Evolutionary conservation across 495 filamentous ascomycete genomes (phyloP).

Genomic region (Extremus antarcticus): DNA sequence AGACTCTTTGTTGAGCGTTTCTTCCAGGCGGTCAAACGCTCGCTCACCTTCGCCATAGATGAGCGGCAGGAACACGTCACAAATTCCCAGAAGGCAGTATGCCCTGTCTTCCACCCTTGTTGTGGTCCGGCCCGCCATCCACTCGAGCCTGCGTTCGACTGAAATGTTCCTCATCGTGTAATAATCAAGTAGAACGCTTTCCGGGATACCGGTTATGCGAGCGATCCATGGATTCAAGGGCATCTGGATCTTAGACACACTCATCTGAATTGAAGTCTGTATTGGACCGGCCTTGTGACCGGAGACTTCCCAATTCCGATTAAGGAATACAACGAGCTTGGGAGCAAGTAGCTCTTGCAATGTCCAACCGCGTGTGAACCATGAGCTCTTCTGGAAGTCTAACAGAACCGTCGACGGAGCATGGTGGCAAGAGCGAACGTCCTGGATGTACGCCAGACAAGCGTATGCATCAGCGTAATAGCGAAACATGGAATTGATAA

Average conservation of each 20-base stretch:
- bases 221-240: neutral
- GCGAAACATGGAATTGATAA: slow-evolving; percentile 11
- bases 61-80: slow-evolving; percentile 6
- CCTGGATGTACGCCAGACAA: neutral
- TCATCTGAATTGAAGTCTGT: neutral
- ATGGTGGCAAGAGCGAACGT: neutral
- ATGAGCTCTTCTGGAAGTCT: neutral
- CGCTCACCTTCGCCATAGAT: slow-evolving; percentile 10
- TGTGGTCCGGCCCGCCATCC: neutral
- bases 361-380: slow-evolving; percentile 6
- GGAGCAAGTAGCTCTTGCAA: slow-evolving; percentile 10
- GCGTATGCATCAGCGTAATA: neutral
- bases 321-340: slow-evolving; percentile 4
- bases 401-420: neutral
- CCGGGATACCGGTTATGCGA: neutral
- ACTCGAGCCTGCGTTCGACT: neutral
- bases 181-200: neutral
- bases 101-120: slow-evolving; percentile 8
- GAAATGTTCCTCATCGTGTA: neutral
- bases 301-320: neutral
- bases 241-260: neutral
- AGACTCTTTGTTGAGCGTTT: slow-evolving; percentile 27
- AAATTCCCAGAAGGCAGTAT: slow-evolving; percentile 13
- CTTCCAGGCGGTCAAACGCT: neutral
- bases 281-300: neutral